Evolutionary conservation across 2,329 filamentous ascomycete species (phyloP), one percentile per base, ranked within the genome.

Genomic region (Stachybotrys chartarum): DNA sequence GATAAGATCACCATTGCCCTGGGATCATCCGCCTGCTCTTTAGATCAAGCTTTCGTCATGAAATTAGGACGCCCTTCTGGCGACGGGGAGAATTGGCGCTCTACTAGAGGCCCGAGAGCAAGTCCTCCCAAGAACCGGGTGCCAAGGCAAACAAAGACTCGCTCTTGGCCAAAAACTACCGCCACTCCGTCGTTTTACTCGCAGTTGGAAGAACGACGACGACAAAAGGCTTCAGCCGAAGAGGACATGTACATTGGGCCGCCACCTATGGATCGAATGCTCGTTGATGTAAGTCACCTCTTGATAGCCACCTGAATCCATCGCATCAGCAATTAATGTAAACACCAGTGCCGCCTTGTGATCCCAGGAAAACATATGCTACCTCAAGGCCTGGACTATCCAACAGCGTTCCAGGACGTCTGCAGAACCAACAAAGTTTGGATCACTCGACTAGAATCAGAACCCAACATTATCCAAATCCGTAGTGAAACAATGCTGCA

Each of bases 381-480:
- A 1, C 68, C 68, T 1, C 53, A 24, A 18, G 63, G 58, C 1
- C 50, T 73, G 3, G 60, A 66, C 30, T 56, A 64, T 1, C 55
- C 60, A 6, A 42, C 45, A 0, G 57, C 54, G 1, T 54, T 74
- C 6, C 58, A 72, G 30, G 56, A 59, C 3, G 63, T 73, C 16
- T 62, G 70, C 3, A 61, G 55, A 44, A 58, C 56, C 5, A 54
- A 70, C 48, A 57, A 59, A 32, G 65, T 70, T 6, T 74, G 71
- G 63, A 70, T 74, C 12, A 63, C 54, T 3, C 57, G 55, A 6
- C 55, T 58, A 7, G 24, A 24, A 24, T 24, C 51, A 62, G 30
- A 56, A 60, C 24, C 24, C 3, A 63, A 67, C 30, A 42, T 65
- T 16, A 59, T 72, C 11, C 60, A 65, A 6, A 57, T 73, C 30